Base-by-base conservation (phyloP, 1,284 basidiomycete species). In the Rhodotorula sp. region DNA sequence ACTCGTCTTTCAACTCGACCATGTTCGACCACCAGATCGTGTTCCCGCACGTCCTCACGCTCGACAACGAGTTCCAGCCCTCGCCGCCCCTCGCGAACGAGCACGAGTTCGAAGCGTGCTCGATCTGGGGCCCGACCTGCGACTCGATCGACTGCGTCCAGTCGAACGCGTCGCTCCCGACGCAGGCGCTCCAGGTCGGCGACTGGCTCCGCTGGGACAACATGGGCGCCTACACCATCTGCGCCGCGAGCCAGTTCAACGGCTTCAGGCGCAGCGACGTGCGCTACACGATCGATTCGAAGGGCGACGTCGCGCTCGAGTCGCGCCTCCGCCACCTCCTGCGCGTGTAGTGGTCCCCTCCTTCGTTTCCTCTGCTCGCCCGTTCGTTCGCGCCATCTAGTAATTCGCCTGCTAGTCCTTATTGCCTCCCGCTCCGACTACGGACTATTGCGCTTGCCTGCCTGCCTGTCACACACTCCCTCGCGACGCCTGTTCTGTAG, bases 1-100 rank as follows among this genome's bases (percentile, higher is more conserved):
- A 99, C 82, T 95, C 96, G 66, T 91, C 96, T 27, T 98, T 99
- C 87, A 98, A 99, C 87, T 94, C 92, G 82, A 91, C 93, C 82
- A 85, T 96, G 80, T 96, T 95, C 82, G 93, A 96, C 83, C 93
- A 95, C 83, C 91, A 93, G 80, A 87, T 89, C 71, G 90, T 92
- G 25, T 87, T 90, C 79, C 93, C 93, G 54, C 89, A 91, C 81
- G 91, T 93, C 44, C 85, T 95, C 64, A 87, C 87, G 25, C 79
- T 70, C 70, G 78, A 61, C 77, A 82, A 54, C 73, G 76, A 59
- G 73, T 80, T 71, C 65, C 59, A 83, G 81, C 57, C 66, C 12
- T 61, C 65, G 8, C 25, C 41, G 8, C 55, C 49, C 48, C 7
- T 14, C 23, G n/a, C 61, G 60, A 27, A 34, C 59, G 12, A 58